Conservation (phyloP, 192 early-diverging fungal species). For the Pilaira anomala region DNA sequence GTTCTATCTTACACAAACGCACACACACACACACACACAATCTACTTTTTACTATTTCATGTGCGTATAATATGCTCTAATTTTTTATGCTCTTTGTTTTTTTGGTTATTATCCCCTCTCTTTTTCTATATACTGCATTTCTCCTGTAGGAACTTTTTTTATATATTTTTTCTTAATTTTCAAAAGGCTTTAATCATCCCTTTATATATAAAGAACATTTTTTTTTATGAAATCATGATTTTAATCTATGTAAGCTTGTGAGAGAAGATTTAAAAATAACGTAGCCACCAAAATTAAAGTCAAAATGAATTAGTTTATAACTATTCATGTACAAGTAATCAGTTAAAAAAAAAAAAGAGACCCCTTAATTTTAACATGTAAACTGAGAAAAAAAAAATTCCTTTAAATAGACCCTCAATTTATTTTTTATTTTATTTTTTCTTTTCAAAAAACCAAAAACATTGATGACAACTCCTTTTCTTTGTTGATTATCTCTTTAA, state of each 20-base stretch:
- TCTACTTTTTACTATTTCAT: neutral
- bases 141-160: conserved; percentile 19
- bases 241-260: too few species aligned
- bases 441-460: neutral
- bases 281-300: too few species aligned
- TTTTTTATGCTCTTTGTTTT: neutral
- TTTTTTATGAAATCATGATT: too few species aligned
- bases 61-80: neutral
- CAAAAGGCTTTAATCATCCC: too few species aligned
- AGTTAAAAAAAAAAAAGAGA: too few species aligned
- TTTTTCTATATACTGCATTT: conserved; percentile 7
- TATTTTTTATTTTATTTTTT: neutral
- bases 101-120: neutral
- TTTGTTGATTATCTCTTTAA: neutral
- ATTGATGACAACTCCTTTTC: conserved; percentile 5
- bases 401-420: conserved; percentile 10
- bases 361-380: too few species aligned
- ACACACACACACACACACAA: neutral
- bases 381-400: conserved; percentile 7
- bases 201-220: too few species aligned
- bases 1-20: too few species aligned
- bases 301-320: too few species aligned
- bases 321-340: too few species aligned
- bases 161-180: too few species aligned
- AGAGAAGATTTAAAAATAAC: too few species aligned